A percentile compares a stretch with the other conserved stretches of the same genome.
phyloP scores from a whole-genome alignment of 768 basidiomycete species.

The Mycena pura region DNA sequence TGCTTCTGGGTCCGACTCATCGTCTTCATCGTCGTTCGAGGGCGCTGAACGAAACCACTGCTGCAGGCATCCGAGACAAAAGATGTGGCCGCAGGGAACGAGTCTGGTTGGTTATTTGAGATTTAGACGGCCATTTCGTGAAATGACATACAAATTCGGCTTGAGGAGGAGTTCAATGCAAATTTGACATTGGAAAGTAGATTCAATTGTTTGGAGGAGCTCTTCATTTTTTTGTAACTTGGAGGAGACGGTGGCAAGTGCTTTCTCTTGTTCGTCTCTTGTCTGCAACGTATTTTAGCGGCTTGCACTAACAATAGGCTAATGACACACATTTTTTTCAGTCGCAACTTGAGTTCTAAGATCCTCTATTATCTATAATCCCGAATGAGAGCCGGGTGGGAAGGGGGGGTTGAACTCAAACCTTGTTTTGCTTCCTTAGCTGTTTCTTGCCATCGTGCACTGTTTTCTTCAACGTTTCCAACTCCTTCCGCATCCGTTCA shows the following conservation, averaged over 20 bases:
- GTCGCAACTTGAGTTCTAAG: slow-evolving; percentile 49
- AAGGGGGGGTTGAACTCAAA: slow-evolving; percentile 27
- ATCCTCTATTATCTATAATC: slow-evolving; percentile 58
- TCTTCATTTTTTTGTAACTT: slow-evolving; percentile 63
- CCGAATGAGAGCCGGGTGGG: slow-evolving; percentile 1
- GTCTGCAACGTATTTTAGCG: slow-evolving; percentile 35
- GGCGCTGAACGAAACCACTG: slow-evolving; percentile 82
- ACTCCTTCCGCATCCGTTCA: slow-evolving; percentile 61
- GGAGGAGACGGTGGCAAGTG: slow-evolving; percentile 49
- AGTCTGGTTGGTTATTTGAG: slow-evolving; percentile 47
- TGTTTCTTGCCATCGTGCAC: slow-evolving; percentile 55
- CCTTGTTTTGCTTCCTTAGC: slow-evolving; percentile 64
- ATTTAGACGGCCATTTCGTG: neutral
- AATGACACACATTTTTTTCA: slow-evolving; percentile 43
- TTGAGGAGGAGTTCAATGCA: slow-evolving; percentile 73
- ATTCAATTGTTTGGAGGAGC: slow-evolving; percentile 64
- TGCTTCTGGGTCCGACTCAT: slow-evolving; percentile 46
- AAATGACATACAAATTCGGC: slow-evolving; percentile 66
- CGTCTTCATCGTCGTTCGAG: slow-evolving; percentile 42
- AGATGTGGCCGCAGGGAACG: slow-evolving; percentile 79
- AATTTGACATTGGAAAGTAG: slow-evolving; percentile 73
- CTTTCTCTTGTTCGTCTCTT: slow-evolving; percentile 52
- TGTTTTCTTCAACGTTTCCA: slow-evolving; percentile 60
- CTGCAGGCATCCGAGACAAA: slow-evolving; percentile 75
- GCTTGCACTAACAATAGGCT: neutral